Percentiles rank a stretch among this genome's conserved stretches.
phyloP scores from a whole-genome alignment of 257 asterid species.

The Plantago major region DNA sequence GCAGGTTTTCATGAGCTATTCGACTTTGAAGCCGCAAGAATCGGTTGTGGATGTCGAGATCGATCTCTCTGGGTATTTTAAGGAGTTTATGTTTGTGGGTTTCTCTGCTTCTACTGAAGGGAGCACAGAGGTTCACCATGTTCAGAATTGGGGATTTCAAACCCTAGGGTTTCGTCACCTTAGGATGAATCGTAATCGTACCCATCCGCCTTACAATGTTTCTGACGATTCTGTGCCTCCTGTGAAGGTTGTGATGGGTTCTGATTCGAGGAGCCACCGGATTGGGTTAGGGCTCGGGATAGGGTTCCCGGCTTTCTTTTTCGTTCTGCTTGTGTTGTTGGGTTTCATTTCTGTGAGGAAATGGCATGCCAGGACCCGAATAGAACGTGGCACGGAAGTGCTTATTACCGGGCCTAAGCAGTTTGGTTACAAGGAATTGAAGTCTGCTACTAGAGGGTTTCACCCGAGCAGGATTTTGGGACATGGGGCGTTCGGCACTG shows the following conservation, averaged over 20 bases:
- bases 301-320: slow-evolving; percentile 61
- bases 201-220: slow-evolving; percentile 72
- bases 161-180: slow-evolving; percentile 57
- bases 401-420: slow-evolving; percentile 68
- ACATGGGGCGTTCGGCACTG: slow-evolving; percentile 88
- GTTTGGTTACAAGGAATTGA: slow-evolving; percentile 65
- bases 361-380: slow-evolving; percentile 46
- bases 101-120: slow-evolving; percentile 96
- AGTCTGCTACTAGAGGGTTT: slow-evolving; percentile 77
- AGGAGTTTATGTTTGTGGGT: slow-evolving; percentile 72
- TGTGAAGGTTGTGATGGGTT: slow-evolving; percentile 33
- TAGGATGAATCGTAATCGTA: slow-evolving; percentile 39
- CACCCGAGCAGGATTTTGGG: slow-evolving; percentile 72
- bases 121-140: slow-evolving; percentile 69
- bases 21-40: slow-evolving; percentile 53
- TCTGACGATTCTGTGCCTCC: slow-evolving; percentile 59
- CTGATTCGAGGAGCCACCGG: slow-evolving; percentile 42
- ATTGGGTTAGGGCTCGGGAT: slow-evolving; percentile 73
- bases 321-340: slow-evolving; percentile 43
- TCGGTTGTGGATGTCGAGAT: slow-evolving; percentile 51
- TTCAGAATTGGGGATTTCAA: slow-evolving; percentile 79
- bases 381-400: slow-evolving; percentile 48
- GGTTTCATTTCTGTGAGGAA: slow-evolving; percentile 51
- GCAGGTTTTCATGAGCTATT: slow-evolving; percentile 73
- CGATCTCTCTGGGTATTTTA: slow-evolving; percentile 54